These are phyloP conservation scores for Tephrocybe sp. DNA, from an alignment of 768 basidiomycete genomes.

Conservation along the genomic window DNA sequence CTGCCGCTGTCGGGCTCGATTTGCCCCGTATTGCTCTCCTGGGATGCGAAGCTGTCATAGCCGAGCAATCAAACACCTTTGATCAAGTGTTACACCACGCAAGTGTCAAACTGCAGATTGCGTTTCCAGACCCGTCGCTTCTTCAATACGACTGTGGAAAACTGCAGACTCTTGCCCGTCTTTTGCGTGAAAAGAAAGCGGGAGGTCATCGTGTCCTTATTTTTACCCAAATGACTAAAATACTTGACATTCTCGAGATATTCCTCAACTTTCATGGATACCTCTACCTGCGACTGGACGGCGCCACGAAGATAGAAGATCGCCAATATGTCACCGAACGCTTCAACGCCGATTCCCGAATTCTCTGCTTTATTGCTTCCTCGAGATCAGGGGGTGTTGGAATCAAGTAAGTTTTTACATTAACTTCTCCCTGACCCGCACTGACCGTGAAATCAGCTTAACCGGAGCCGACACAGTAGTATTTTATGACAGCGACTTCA, in stretches of 20 bases:
- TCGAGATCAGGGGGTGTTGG: slow-evolving; percentile 84
- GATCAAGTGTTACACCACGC: slow-evolving; percentile 69
- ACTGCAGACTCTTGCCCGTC: slow-evolving; percentile 74
- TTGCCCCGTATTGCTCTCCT: slow-evolving; percentile 61
- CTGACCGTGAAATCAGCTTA: slow-evolving; percentile 11
- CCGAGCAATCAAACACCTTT: slow-evolving; percentile 42
- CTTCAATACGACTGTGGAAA: slow-evolving; percentile 97
- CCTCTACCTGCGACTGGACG: slow-evolving; percentile 91
- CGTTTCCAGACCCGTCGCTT: slow-evolving; percentile 86
- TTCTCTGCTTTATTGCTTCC: slow-evolving; percentile 89
- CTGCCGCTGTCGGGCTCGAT: slow-evolving; percentile 73
- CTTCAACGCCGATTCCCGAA: slow-evolving; percentile 73
- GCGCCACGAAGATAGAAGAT: slow-evolving; percentile 94
- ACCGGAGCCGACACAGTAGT: slow-evolving; percentile 94
- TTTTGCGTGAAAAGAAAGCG: slow-evolving; percentile 81
- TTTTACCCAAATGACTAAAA: slow-evolving; percentile 96
- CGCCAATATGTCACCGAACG: slow-evolving; percentile 88
- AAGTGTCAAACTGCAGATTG: slow-evolving; percentile 85
- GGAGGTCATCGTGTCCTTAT: slow-evolving; percentile 90
- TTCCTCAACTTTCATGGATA: slow-evolving; percentile 93
- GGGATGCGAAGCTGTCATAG: slow-evolving; percentile 29
- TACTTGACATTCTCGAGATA: slow-evolving; percentile 91
- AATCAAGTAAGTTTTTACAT: slow-evolving; percentile 69
- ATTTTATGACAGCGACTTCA: slow-evolving; percentile 97
- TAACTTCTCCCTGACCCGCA: slow-evolving; percentile 14